These are phyloP conservation scores for Trichoderma sp. DNA, from an alignment of 2,329 filamentous ascomycete species.

Conservation along the genomic window DNA sequence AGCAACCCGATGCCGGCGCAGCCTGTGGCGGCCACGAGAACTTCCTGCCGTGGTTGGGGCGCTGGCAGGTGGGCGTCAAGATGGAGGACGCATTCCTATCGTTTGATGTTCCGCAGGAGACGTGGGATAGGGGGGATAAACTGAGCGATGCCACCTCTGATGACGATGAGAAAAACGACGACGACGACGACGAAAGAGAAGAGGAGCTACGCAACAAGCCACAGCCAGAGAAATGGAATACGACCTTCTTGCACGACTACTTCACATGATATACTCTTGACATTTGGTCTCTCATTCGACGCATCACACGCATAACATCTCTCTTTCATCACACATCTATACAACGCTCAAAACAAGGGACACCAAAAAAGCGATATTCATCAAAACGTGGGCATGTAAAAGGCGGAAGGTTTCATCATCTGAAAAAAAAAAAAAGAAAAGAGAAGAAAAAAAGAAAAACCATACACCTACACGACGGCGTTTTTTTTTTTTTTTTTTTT, in stretches of 20 bases:
- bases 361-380: neutral
- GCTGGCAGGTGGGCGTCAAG: conserved; percentile 47
- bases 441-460: neutral
- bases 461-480: neutral
- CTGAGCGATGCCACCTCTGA: neutral
- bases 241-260: conserved; percentile 6
- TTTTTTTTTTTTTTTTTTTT: neutral
- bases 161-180: neutral
- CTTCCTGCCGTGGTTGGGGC: conserved; percentile 50
- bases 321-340: neutral
- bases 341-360: too few species aligned
- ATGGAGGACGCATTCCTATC: conserved; percentile 41
- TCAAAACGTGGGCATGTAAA: neutral
- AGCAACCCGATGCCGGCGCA: conserved; percentile 38
- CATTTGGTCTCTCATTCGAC: neutral
- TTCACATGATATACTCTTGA: neutral
- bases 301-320: neutral
- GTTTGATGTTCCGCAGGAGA: conserved; percentile 35
- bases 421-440: neutral
- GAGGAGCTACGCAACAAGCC: neutral
- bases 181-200: neutral
- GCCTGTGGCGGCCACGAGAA: conserved; percentile 38
- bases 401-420: neutral
- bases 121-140: conserved; percentile 28
- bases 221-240: neutral